Conservation (phyloP, 2,329 filamentous ascomycete genomes). For the Penicillium sp. region DNA sequence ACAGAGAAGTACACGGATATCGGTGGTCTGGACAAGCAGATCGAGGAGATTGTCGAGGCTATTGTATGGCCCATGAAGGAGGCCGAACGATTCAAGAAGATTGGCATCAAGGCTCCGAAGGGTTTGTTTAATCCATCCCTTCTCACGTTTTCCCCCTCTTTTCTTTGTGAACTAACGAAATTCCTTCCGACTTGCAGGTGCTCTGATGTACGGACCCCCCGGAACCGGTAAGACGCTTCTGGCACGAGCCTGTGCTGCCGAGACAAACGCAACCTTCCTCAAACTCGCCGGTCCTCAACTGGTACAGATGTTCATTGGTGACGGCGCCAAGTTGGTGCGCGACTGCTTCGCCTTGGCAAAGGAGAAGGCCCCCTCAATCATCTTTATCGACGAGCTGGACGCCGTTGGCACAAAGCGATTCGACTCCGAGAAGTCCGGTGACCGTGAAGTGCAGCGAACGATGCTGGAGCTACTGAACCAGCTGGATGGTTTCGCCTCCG, state of each 20-base stretch:
- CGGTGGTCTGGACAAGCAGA: slow-evolving; percentile 96
- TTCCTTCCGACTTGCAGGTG: slow-evolving; percentile 55
- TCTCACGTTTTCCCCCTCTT: neutral
- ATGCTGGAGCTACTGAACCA: slow-evolving; percentile 99
- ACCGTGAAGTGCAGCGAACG: slow-evolving; percentile 94
- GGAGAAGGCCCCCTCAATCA: slow-evolving; percentile 97
- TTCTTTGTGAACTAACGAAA: slow-evolving; percentile 8
- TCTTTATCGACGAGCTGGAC: slow-evolving; percentile 98
- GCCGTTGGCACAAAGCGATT: slow-evolving; percentile 99
- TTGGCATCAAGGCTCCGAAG: slow-evolving; percentile 98
- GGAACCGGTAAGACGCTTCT: slow-evolving; percentile 55
- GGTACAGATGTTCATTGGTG: slow-evolving; percentile 99
- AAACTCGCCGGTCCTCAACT: slow-evolving; percentile 97
- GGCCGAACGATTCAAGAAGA: slow-evolving; percentile 98
- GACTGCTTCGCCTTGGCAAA: slow-evolving; percentile 97
- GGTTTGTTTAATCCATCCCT: slow-evolving; percentile 53
- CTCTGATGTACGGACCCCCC: slow-evolving; percentile 83
- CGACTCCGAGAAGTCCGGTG: slow-evolving; percentile 96
- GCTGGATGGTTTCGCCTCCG: slow-evolving; percentile 93
- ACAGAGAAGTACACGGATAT: slow-evolving; percentile 99
- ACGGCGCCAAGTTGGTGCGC: slow-evolving; percentile 93
- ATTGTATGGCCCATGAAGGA: slow-evolving; percentile 99
- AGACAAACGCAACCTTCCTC: slow-evolving; percentile 97
- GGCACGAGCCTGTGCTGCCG: slow-evolving; percentile 90
- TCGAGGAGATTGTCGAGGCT: slow-evolving; percentile 95